A percentile compares a stretch with the other conserved stretches of the same genome.
Evolutionary conservation across 2,329 filamentous ascomycete genomes (phyloP).

Genomic region (Geosmithia morbida): DNA sequence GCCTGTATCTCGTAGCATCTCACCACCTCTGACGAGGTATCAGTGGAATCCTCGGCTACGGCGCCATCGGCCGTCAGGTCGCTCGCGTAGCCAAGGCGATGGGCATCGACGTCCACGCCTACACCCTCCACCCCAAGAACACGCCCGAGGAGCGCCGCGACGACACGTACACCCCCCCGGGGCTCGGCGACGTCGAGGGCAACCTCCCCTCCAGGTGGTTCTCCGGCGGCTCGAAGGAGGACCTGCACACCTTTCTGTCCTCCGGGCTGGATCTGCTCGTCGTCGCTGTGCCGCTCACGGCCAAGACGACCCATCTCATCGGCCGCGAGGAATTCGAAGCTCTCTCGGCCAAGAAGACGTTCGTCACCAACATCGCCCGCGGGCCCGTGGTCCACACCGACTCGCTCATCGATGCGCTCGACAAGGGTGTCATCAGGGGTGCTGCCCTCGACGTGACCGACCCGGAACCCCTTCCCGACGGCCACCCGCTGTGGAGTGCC

Average conservation of each 20-base stretch:
- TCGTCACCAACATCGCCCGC: conserved; percentile 58
- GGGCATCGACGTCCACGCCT: conserved; percentile 61
- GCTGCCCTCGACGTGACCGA: conserved; percentile 70
- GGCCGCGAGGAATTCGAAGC: conserved; percentile 31
- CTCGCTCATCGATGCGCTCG: conserved; percentile 47
- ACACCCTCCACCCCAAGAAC: conserved; percentile 54
- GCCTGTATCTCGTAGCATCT: not conserved
- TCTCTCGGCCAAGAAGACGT: conserved; percentile 32
- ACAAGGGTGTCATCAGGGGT: conserved; percentile 31
- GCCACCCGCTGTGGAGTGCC: conserved; percentile 54
- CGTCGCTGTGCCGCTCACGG: conserved; percentile 34
- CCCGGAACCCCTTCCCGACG: conserved; percentile 58
- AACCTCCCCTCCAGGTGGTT: conserved; percentile 35
- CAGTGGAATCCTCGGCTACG: conserved; percentile 39
- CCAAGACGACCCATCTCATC: conserved; percentile 34
- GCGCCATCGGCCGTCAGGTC: conserved; percentile 36
- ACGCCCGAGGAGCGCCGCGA: conserved; percentile 53
- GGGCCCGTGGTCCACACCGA: conserved; percentile 34
- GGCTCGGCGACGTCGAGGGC: conserved; percentile 42
- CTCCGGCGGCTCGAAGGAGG: conserved; percentile 24
- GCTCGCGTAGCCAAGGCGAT: conserved; percentile 45
- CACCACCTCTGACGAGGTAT: no score
- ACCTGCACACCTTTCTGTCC: conserved; percentile 33
- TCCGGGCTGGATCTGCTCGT: conserved; percentile 38
- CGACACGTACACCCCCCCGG: conserved; percentile 50